Evolutionary conservation across 2,329 filamentous ascomycete species (phyloP).

Genomic region (Arthrinium puccinioides): DNA sequence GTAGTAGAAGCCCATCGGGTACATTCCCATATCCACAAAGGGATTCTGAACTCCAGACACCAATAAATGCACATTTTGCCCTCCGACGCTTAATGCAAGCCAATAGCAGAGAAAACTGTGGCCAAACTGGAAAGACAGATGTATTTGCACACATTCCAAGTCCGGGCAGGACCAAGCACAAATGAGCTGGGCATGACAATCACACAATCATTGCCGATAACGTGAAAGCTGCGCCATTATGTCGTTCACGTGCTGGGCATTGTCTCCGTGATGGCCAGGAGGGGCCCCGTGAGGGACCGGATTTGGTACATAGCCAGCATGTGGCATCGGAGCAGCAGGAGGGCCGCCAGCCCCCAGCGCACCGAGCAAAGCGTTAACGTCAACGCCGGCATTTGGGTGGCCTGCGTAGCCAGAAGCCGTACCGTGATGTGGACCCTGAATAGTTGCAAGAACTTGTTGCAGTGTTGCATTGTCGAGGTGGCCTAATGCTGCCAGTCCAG

Average conservation of each 20-base stretch:
- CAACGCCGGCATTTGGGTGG: slow-evolving; percentile 17
- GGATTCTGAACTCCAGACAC: too few relatives aligned
- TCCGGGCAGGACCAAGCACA: too few relatives aligned
- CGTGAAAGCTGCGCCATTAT: slow-evolving; percentile 68
- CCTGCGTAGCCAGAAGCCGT: slow-evolving; percentile 22
- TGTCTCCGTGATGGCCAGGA: slow-evolving; percentile 24
- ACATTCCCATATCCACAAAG: too few relatives aligned
- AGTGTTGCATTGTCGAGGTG: slow-evolving; percentile 24
- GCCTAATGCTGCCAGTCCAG: slow-evolving; percentile 15
- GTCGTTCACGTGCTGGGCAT: slow-evolving; percentile 55
- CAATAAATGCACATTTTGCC: too few relatives aligned
- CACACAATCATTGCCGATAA: slow-evolving; percentile 52
- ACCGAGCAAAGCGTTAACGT: slow-evolving; percentile 19
- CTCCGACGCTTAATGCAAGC: too few relatives aligned
- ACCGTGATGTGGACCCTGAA: slow-evolving; percentile 15
- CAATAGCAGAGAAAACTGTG: too few relatives aligned
- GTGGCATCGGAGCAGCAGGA: slow-evolving; percentile 12
- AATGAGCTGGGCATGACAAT: too few relatives aligned
- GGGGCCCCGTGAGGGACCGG: slow-evolving; percentile 13
- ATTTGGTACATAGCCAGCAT: slow-evolving; percentile 21
- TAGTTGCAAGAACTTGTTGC: slow-evolving; percentile 23
- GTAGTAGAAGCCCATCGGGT: too few relatives aligned
- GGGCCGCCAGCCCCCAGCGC: slow-evolving; percentile 18
- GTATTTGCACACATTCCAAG: too few relatives aligned
- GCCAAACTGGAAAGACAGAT: too few relatives aligned